phyloP scores from a whole-genome alignment of 768 basidiomycete genomes.

The Chalciporus chontae region DNA sequence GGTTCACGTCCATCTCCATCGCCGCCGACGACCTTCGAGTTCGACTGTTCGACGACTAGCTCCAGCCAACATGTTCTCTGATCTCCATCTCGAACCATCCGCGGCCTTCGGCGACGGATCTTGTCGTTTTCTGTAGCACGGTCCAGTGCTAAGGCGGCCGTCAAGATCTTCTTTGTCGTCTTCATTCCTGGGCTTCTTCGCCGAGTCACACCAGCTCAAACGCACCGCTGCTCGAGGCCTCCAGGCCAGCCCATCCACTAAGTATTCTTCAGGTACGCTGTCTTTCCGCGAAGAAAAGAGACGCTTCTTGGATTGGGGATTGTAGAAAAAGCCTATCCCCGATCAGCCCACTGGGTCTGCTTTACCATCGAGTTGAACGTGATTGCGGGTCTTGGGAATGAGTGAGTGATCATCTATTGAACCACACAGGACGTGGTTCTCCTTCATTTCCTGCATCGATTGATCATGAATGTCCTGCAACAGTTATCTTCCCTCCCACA shows the following conservation, averaged over 20 bases:
- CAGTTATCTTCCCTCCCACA: conserved; percentile 13
- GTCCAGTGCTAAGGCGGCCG: background rate
- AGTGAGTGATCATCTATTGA: conserved; percentile 35
- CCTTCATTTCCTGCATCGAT: conserved; percentile 10
- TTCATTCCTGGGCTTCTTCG: conserved; percentile 1
- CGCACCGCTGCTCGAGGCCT: background rate
- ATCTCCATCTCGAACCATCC: background rate
- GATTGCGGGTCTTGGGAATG: conserved; percentile 55
- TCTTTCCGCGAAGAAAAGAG: conserved; percentile 12
- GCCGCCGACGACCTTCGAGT: background rate
- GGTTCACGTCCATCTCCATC: no score
- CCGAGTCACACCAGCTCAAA: conserved; percentile 10
- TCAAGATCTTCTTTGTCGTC: background rate
- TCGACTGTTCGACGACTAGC: background rate
- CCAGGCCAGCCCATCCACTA: background rate
- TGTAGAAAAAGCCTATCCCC: conserved; percentile 28
- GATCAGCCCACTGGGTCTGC: conserved; percentile 25
- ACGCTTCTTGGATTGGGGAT: background rate
- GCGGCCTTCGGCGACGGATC: background rate
- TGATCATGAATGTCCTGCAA: conserved; percentile 11
- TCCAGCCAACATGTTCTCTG: background rate
- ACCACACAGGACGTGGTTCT: conserved; percentile 4
- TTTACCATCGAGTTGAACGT: conserved; percentile 57
- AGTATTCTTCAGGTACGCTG: conserved; percentile 1
- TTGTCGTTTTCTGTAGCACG: background rate